Base-by-base conservation (phyloP, 306 rosid genomes). In the Coriaria nepalensis region DNA sequence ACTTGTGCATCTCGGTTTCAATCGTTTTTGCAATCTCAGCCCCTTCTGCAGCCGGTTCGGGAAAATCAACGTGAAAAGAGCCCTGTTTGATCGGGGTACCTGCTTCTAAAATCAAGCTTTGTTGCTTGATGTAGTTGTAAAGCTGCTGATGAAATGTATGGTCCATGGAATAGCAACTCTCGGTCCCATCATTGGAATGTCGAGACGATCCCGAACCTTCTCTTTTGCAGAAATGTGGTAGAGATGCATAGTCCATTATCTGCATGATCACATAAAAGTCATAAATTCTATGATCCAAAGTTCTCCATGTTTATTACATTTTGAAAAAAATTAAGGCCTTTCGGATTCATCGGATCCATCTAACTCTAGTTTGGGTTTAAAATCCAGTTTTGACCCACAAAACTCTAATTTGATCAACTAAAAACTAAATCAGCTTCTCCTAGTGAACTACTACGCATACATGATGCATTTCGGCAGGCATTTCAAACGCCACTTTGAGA, bases 61-160 rank as follows among this genome's bases (percentile, higher is more conserved):
- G 92, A 45, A 84, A 52, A 49, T 70, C 71, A 46, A 81, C 95
- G 47, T 84, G 95, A 62, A 79, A 81, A 7, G 97, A 90, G 60
- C 97, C 92, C 49, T 78, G 83, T 49, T 75, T 88, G 66, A 72
- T 71, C 38, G 76, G 93, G 35, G 6, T 56, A 51, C 47, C 72
- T n/a, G 71, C 38, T 64, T 68, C 76, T 15, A 47, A 38, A 9
- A 32, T 58, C 60, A 73, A 60, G 55, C 87, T 65, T 65, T 72
- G 94, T 71, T 81, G 76, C 57, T 71, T 79, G 64, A 71, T 69
- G 78, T 78, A 71, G 60, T 67, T 59, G 70, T 84, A 84, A 57
- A 90, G 92, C 69, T 77, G 65, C 69, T 77, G 92, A 65, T 90
- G 97, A 68, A 90, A 84, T 32, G 74, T 75, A 52, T 90, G 95